These are phyloP conservation scores for Aspergillus fischeri DNA, from an alignment of 2,329 filamentous ascomycete species.

Conservation along the genomic window DNA sequence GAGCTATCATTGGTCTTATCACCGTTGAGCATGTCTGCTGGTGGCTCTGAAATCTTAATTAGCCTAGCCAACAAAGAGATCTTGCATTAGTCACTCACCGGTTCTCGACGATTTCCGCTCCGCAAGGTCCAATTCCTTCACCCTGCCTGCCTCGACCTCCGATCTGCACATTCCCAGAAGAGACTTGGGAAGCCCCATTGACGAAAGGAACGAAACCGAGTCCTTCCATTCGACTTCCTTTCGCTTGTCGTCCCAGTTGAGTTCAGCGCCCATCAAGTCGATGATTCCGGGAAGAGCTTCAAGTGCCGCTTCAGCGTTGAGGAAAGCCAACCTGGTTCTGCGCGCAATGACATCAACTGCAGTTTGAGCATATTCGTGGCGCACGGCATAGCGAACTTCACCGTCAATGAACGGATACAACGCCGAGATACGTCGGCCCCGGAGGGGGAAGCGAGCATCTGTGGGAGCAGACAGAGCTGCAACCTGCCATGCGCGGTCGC, in stretches of 20 bases:
- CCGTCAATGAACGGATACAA: constrained; percentile 91
- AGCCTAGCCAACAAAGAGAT: not conserved
- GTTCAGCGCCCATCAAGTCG: constrained; percentile 81
- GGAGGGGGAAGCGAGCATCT: constrained; percentile 73
- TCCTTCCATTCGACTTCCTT: constrained; percentile 80
- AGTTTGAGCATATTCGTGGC: constrained; percentile 87
- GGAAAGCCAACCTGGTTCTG: constrained; percentile 78
- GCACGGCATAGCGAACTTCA: constrained; percentile 81
- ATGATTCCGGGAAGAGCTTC: constrained; percentile 82
- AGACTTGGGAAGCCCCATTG: constrained; percentile 59
- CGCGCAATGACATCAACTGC: constrained; percentile 84
- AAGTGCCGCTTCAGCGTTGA: constrained; percentile 86
- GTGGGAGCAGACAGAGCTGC: constrained; percentile 75
- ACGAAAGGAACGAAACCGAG: constrained; percentile 54
- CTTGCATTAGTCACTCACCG: constrained; percentile 29
- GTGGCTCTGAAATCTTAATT: constrained; percentile 8
- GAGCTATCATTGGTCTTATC: constrained; percentile 28
- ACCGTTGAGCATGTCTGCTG: constrained; percentile 37
- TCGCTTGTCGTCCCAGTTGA: constrained; percentile 69
- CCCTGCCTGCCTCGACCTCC: constrained; percentile 56
- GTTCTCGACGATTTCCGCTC: constrained; percentile 40
- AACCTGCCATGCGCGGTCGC: constrained; percentile 88
- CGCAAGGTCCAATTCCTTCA: constrained; percentile 41
- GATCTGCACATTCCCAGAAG: constrained; percentile 53
- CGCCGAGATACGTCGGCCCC: constrained; percentile 72